phyloP scores from a whole-genome alignment of 108 stramenopile species.

The Cyclotella atomus region DNA sequence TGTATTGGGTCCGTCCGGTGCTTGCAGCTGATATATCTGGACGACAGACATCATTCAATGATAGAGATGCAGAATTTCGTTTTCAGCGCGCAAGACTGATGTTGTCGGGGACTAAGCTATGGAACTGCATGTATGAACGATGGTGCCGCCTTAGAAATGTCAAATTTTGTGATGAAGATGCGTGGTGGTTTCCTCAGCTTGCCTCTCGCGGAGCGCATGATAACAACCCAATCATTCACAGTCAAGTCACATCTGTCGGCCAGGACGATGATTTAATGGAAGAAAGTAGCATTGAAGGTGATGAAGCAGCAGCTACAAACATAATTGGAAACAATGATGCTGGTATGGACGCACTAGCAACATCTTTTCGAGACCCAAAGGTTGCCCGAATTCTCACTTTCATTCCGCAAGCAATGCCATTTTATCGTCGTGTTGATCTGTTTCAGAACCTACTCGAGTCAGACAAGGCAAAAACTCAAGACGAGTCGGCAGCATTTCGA shows the following conservation, averaged over 20 bases:
- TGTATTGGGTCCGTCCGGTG: constrained; percentile 82
- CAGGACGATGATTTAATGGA: constrained; percentile 37
- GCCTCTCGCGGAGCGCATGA: constrained; percentile 52
- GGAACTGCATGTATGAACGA: constrained; percentile 83
- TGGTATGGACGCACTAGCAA: constrained; percentile 75
- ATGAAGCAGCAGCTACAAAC: background rate
- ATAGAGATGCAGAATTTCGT: constrained; percentile 19
- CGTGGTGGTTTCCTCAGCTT: constrained; percentile 81
- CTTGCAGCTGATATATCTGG: constrained; percentile 47
- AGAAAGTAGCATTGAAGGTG: constrained; percentile 31
- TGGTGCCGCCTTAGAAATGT: constrained; percentile 71
- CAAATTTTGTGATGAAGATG: constrained; percentile 76
- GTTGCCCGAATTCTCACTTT: constrained; percentile 83
- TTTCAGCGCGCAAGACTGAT: constrained; percentile 56
- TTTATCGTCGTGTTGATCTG: constrained; percentile 78
- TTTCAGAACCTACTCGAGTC: constrained; percentile 74
- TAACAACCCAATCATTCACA: constrained; percentile 50
- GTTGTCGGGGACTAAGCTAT: constrained; percentile 82
- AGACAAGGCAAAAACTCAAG: constrained; percentile 62
- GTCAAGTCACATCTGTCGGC: constrained; percentile 39
- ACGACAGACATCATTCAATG: background rate
- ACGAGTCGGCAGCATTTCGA: constrained; percentile 40
- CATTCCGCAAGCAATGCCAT: constrained; percentile 87
- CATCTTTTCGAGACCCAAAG: constrained; percentile 79
- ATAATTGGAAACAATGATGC: constrained; percentile 26